Percentiles rank a stretch among this genome's conserved stretches.
Conservation (phyloP, 176 grass and related monocot genomes). For the Avena eriantha region DNA sequence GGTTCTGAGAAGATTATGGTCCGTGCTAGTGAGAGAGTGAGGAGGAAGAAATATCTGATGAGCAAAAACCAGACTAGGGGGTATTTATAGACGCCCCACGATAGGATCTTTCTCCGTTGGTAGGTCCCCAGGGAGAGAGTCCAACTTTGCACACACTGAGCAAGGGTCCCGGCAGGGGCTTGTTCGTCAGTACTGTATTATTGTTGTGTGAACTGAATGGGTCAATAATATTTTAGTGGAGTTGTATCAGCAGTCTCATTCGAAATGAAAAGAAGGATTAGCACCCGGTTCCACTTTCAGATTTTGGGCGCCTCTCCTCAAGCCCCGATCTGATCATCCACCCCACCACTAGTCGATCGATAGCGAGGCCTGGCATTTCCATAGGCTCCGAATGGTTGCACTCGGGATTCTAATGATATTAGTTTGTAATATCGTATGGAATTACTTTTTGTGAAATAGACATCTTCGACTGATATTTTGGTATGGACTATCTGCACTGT, state of each 20-base stretch:
- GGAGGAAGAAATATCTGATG: constrained; percentile 15
- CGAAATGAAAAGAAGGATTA: constrained; percentile 8
- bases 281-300: neutral
- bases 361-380: neutral
- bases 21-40: neutral
- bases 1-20: constrained; percentile 15
- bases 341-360: neutral
- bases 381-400: neutral
- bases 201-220: neutral
- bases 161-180: constrained; percentile 18
- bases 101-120: neutral
- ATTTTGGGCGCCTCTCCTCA: neutral
- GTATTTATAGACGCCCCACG: constrained; percentile 2
- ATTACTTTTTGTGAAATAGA: neutral
- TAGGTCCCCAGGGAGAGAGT: neutral
- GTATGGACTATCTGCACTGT: neutral
- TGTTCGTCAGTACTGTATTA: neutral
- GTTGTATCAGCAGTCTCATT: neutral
- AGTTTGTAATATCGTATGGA: neutral
- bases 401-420: neutral
- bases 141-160: neutral
- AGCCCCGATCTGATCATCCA: neutral
- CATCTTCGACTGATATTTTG: neutral
- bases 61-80: neutral
- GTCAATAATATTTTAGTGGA: neutral